Evolutionary conservation across 345 rosid species (phyloP).

Genomic region (Murraya koenigii): DNA sequence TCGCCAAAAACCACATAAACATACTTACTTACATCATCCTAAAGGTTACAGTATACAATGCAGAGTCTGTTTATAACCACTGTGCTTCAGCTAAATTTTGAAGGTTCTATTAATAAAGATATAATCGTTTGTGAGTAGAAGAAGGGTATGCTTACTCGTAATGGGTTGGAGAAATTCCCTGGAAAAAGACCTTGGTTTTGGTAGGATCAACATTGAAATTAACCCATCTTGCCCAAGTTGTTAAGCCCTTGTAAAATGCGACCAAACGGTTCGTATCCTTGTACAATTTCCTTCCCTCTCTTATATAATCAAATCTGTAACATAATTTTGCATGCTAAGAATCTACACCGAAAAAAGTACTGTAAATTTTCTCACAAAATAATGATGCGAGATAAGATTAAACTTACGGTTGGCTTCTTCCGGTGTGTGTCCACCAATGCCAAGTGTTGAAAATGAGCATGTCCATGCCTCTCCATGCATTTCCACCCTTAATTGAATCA

Average conservation of each 20-base stretch:
- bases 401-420: conserved; percentile 67
- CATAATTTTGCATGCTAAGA: not conserved
- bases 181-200: conserved; percentile 82
- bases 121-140: too few relatives aligned
- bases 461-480: conserved; percentile 85
- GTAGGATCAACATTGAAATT: conserved; percentile 55
- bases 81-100: not conserved
- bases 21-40: not conserved
- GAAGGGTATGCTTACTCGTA: conserved; percentile 58
- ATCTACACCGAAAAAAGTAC: too few relatives aligned
- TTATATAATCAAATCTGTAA: conserved; percentile 74
- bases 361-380: not conserved
- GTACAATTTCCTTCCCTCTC: conserved; percentile 54
- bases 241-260: conserved; percentile 79
- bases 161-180: conserved; percentile 78
- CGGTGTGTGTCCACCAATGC: conserved; percentile 97
- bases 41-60: not conserved
- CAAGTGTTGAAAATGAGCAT: conserved; percentile 77
- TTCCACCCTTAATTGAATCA: conserved; percentile 62
- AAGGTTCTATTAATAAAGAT: too few relatives aligned
- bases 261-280: conserved; percentile 82
- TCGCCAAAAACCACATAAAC: not conserved
- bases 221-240: conserved; percentile 97
- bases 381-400: not conserved
- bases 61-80: not conserved